Evolutionary conservation across 305 asterid genomes (phyloP), one percentile per base, ranked within the genome.

Genomic region (Withania somnifera): DNA sequence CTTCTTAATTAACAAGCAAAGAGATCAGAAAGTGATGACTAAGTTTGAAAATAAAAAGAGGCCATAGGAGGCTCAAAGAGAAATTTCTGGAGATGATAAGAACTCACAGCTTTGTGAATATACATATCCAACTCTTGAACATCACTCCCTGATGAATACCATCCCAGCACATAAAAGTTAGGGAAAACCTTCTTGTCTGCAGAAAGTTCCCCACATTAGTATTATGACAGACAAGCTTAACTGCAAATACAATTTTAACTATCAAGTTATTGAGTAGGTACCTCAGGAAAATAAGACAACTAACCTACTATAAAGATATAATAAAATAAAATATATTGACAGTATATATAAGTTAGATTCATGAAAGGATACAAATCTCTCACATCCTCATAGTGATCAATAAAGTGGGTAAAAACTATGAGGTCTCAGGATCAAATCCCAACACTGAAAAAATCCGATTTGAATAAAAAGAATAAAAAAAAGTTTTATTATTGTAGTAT

Each of bases 151-250:
- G 95, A 92, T 42, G 99, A 95, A 87, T 96, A 96, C 99, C 99
- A 96, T 84, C 99, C 99, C 36, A 96, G 89, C 19, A 93, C 85
- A 82, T 96, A 96, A 83, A 92, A 96, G 77, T 94, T 87, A 9
- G 99, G 98, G 68, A 94, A 95, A 85, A 96, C 99, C 90, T 96
- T 96, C 89, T 96, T 96, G 90, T 94, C 98, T 95, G 93, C 81
- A 66, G 86, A 88, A 32, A 19, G 60, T 58, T 24, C 61, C 28
- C 54, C 53, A 47, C 20, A 73, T 54, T 24, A 57, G 42, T 77
- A 50, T 22, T 19, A 38, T 19, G 77, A 38, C 19, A 24, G 11
- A 38, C 77, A 68, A 68, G 26, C 77, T 42, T 20, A 6, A 40
- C 19, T 34, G 17, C 10, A 66, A 2, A 2, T 8, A 64, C 11